Conservation (phyloP, 139 green algal species). For the Coelastrella sp. region DNA sequence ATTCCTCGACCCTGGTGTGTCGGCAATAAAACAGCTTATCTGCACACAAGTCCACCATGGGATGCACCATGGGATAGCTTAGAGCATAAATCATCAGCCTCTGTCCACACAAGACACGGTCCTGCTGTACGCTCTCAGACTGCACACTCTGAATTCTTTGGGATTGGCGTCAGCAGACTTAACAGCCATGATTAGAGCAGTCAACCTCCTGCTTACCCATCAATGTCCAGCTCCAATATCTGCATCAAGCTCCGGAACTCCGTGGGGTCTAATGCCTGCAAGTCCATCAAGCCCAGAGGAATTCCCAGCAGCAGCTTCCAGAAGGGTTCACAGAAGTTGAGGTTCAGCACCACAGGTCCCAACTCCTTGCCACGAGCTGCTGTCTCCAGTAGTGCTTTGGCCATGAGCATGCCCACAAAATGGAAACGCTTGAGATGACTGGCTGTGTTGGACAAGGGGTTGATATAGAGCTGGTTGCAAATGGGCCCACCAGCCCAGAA, state of each 20-base stretch:
- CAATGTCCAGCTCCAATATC: constrained; percentile 73
- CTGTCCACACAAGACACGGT: background rate
- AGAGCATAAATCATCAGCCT: background rate
- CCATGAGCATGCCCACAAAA: constrained; percentile 75
- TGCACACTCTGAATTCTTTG: too few relatives aligned
- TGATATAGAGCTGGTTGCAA: constrained; percentile 67
- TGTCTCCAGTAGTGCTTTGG: constrained; percentile 70
- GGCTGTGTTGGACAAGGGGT: constrained; percentile 60
- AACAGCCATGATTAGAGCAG: background rate
- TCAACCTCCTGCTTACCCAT: constrained; percentile 46
- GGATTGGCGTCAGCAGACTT: too few relatives aligned
- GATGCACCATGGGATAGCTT: too few relatives aligned
- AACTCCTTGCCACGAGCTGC: constrained; percentile 70
- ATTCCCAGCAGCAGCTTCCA: constrained; percentile 76
- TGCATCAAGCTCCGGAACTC: constrained; percentile 69
- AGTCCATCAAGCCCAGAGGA: constrained; percentile 69
- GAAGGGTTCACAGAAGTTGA: constrained; percentile 69
- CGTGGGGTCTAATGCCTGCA: constrained; percentile 63
- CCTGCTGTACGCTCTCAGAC: background rate
- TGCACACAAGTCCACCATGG: too few relatives aligned
- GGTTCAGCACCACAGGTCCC: constrained; percentile 71
- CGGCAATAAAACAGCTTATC: background rate
- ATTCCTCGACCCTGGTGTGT: too few relatives aligned
- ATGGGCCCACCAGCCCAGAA: constrained; percentile 60
- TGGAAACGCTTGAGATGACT: constrained; percentile 71